phyloP scores from a whole-genome alignment of 1,284 basidiomycete genomes.

The Heterobasidion irregulare region DNA sequence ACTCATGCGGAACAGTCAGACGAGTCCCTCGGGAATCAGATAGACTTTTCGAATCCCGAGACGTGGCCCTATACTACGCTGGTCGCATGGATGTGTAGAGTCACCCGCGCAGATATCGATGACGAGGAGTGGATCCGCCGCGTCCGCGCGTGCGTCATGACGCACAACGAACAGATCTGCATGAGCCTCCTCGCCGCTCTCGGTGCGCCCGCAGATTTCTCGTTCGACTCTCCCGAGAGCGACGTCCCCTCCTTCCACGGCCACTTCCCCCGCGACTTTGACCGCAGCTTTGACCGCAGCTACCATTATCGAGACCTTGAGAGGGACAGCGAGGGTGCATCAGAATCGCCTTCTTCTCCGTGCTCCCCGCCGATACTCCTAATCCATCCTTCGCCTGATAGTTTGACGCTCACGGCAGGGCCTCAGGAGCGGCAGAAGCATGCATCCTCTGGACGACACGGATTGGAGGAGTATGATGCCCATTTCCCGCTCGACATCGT shows the following conservation, averaged over 20 bases:
- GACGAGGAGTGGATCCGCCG: conserved; percentile 22
- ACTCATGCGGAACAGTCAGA: not conserved
- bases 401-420: too few species aligned
- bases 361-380: too few species aligned
- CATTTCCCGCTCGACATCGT: too few species aligned
- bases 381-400: too few species aligned
- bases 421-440: too few species aligned
- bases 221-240: not conserved
- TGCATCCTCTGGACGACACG: too few species aligned
- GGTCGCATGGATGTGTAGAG: conserved; percentile 19
- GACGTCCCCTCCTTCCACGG: not conserved
- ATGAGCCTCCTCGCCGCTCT: conserved; percentile 23
- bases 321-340: too few species aligned
- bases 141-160: conserved; percentile 20
- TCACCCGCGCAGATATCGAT: conserved; percentile 17
- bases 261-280: not conserved
- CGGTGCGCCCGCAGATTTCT: conserved; percentile 20
- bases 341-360: too few species aligned
- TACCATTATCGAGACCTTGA: too few species aligned
- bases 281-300: not conserved
- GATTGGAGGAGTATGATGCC: too few species aligned
- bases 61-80: conserved; percentile 23
- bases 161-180: conserved; percentile 26
- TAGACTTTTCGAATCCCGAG: conserved; percentile 12
- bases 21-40: not conserved